These are phyloP conservation scores for Neurospora crassa DNA, from an alignment of 2,329 filamentous ascomycete genomes.

Conservation along the genomic window DNA sequence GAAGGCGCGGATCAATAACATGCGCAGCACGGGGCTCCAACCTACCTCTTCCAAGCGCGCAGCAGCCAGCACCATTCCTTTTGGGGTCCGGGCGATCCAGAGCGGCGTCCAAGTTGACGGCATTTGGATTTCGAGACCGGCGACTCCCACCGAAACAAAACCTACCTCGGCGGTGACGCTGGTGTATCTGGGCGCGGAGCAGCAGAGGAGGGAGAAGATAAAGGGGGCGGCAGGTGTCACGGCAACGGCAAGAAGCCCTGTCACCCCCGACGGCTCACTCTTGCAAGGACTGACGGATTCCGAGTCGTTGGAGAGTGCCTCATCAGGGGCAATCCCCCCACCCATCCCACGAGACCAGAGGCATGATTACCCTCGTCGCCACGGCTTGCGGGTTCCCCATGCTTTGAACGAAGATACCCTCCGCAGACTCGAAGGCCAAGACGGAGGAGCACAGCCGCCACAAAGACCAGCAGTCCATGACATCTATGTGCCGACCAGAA, in stretches of 20 bases:
- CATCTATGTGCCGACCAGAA: conserved; percentile 15
- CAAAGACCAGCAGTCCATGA: conserved; percentile 8
- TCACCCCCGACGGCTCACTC: conserved; percentile 6
- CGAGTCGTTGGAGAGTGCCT: conserved; percentile 6
- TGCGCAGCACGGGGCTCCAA: conserved; percentile 43
- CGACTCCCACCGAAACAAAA: conserved; percentile 26
- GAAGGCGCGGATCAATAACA: conserved; percentile 40
- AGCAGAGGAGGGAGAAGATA: conserved; percentile 9
- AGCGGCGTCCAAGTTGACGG: conserved; percentile 76
- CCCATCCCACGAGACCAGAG: conserved; percentile 8
- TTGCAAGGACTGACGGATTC: conserved; percentile 7
- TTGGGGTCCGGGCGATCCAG: conserved; percentile 78
- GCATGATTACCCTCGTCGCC: conserved; percentile 5
- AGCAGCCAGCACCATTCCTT: conserved; percentile 56
- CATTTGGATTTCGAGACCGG: conserved; percentile 60
- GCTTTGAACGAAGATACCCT: conserved; percentile 21
- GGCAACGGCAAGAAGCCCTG: background rate
- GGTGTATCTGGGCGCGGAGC: conserved; percentile 9
- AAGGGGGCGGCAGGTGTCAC: conserved; percentile 4
- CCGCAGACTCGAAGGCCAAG: conserved; percentile 17
- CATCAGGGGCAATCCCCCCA: conserved; percentile 2
- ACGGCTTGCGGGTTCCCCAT: background rate
- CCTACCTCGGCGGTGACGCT: conserved; percentile 13
- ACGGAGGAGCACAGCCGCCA: background rate
- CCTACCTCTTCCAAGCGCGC: conserved; percentile 20